Evolutionary conservation across 441 rosid genomes (phyloP).

Genomic region (Adansonia rubrostipa): DNA sequence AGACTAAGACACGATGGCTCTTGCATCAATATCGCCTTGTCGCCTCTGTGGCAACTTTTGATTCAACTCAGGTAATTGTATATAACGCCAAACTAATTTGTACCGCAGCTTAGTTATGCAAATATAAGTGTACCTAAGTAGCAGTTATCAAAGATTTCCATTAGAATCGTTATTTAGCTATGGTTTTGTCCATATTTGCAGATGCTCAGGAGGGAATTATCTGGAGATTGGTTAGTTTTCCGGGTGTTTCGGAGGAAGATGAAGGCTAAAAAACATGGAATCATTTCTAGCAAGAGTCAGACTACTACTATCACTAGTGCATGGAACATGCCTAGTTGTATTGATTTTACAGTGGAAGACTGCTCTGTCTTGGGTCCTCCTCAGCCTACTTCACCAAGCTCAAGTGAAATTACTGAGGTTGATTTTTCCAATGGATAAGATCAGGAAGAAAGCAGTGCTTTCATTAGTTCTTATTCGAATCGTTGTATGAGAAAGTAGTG

Average conservation of each 20-base stretch:
- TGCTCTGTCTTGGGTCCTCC: conserved; percentile 29
- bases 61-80: conserved; percentile 16
- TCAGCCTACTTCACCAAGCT: conserved; percentile 32
- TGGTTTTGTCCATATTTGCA: conserved; percentile 24
- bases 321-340: background rate
- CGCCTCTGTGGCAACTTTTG: background rate
- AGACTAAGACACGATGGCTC: conserved; percentile 31
- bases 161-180: background rate
- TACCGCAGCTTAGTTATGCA: background rate
- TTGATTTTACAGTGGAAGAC: conserved; percentile 33
- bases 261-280: conserved; percentile 30
- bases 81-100: background rate
- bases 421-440: conserved; percentile 29
- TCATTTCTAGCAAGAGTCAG: conserved; percentile 8
- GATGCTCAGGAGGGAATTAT: conserved; percentile 26
- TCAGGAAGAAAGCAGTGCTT: conserved; percentile 23
- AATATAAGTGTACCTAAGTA: background rate
- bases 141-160: background rate
- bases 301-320: background rate
- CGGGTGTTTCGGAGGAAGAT: conserved; percentile 35
- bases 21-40: conserved; percentile 36
- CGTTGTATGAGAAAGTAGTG: conserved; percentile 27
- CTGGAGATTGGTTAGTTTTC: conserved; percentile 39
- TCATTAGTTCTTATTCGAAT: conserved; percentile 2
- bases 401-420: conserved; percentile 30